Evolutionary conservation across 495 filamentous ascomycete species (phyloP).

Genomic region (Echria macrotheca): DNA sequence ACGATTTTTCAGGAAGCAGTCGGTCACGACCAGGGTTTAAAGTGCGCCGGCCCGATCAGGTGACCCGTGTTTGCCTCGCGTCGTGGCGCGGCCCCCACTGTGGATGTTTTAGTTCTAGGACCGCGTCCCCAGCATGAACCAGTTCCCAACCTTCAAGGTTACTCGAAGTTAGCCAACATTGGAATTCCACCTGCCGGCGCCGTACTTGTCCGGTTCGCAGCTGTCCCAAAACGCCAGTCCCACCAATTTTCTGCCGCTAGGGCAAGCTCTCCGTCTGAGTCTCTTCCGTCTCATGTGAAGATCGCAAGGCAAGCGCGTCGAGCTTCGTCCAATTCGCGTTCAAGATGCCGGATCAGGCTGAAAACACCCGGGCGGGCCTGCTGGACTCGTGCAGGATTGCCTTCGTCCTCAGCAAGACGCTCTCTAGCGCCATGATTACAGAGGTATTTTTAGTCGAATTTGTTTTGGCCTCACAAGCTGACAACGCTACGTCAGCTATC

Average conservation of each 20-base stretch:
- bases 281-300: not conserved
- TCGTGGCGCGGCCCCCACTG: constrained; percentile 12
- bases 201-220: too few relatives aligned
- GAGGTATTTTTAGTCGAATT: constrained; percentile 44
- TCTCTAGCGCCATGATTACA: constrained; percentile 35
- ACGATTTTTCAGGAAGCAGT: too few relatives aligned
- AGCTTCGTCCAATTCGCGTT: not conserved
- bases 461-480: too few relatives aligned
- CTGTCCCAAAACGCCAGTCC: too few relatives aligned
- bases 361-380: constrained; percentile 18
- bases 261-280: too few relatives aligned
- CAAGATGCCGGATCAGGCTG: constrained; percentile 35
- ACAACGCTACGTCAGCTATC: too few relatives aligned
- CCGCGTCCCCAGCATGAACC: constrained; percentile 16
- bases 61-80: constrained; percentile 28
- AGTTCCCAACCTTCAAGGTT: not conserved
- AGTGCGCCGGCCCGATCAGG: constrained; percentile 15
- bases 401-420: constrained; percentile 40
- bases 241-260: too few relatives aligned
- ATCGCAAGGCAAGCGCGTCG: constrained; percentile 13
- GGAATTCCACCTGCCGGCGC: too few relatives aligned
- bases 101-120: constrained; percentile 16
- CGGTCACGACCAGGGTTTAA: constrained; percentile 9
- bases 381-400: constrained; percentile 38
- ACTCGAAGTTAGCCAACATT: too few relatives aligned